A percentile compares a stretch with the other conserved stretches of the same genome.
These are phyloP conservation scores for Larix kaempferi DNA, from an alignment of 75 land plant genomes.

Conservation along the genomic window DNA sequence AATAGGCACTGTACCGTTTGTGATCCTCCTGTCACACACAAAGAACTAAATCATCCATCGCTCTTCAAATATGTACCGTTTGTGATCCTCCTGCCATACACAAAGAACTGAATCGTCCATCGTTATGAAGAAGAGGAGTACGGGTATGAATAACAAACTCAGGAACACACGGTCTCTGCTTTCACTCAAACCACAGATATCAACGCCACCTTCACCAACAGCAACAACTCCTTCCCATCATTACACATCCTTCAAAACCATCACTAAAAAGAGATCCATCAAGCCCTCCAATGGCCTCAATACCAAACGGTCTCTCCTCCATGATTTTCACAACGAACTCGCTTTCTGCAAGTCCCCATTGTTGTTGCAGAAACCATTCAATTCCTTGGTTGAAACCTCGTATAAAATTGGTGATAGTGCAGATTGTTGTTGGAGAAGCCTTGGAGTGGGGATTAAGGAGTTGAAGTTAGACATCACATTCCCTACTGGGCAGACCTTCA, in stretches of 20 bases:
- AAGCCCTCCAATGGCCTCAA: neutral
- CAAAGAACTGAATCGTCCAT: neutral
- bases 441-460: conserved; percentile 59
- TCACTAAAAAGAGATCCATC: neutral
- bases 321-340: neutral
- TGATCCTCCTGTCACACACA: too few relatives aligned
- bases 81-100: too few relatives aligned
- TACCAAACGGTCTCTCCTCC: neutral
- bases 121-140: neutral
- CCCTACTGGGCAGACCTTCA: conserved; percentile 93
- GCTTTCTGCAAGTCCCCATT: neutral
- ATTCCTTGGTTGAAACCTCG: neutral
- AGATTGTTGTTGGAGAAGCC: conserved; percentile 47
- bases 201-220: neutral
- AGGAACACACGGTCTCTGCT: too few relatives aligned
- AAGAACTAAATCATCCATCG: neutral
- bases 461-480: conserved; percentile 83
- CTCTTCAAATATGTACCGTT: neutral
- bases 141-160: neutral
- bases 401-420: neutral
- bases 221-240: neutral
- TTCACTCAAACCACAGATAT: too few relatives aligned
- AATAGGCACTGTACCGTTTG: too few relatives aligned
- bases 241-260: neutral
- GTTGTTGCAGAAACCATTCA: neutral